These are phyloP conservation scores for Camellia japonica DNA, from an alignment of 148 eudicot genomes.

Conservation along the genomic window DNA sequence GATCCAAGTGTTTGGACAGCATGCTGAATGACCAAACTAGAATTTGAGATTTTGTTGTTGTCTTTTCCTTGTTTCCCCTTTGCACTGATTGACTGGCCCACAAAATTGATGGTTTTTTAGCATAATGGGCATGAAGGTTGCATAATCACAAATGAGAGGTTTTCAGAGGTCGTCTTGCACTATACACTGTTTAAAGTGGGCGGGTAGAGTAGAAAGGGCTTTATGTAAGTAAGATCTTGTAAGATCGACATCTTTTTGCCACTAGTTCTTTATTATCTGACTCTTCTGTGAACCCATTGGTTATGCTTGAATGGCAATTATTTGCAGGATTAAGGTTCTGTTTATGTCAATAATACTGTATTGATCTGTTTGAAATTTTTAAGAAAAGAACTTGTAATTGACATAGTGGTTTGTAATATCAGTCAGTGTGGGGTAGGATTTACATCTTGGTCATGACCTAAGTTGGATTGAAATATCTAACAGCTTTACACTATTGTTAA, in stretches of 20 bases:
- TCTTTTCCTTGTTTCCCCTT: too few species aligned
- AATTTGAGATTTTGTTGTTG: too few species aligned
- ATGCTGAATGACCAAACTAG: neutral
- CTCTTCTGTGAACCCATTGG: neutral
- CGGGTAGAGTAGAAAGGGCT: neutral
- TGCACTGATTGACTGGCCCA: neutral
- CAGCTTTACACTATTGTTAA: neutral
- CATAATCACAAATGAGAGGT: too few species aligned
- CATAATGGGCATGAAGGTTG: too few species aligned
- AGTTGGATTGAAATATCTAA: neutral
- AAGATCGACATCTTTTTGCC: neutral
- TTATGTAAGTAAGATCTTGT: neutral
- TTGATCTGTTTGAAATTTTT: neutral
- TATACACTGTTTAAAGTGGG: neutral
- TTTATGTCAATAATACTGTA: neutral
- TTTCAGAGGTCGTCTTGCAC: too few species aligned
- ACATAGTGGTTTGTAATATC: neutral
- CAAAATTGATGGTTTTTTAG: neutral
- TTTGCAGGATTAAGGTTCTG: neutral
- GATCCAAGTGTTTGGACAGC: neutral
- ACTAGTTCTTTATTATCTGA: neutral
- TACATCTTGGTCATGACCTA: neutral
- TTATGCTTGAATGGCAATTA: neutral
- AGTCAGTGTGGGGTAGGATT: too few species aligned
- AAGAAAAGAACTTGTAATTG: neutral